Evolutionary conservation across 345 rosid genomes (phyloP), one percentile per base, ranked within the genome.

Genomic region (Combretum micranthum): DNA sequence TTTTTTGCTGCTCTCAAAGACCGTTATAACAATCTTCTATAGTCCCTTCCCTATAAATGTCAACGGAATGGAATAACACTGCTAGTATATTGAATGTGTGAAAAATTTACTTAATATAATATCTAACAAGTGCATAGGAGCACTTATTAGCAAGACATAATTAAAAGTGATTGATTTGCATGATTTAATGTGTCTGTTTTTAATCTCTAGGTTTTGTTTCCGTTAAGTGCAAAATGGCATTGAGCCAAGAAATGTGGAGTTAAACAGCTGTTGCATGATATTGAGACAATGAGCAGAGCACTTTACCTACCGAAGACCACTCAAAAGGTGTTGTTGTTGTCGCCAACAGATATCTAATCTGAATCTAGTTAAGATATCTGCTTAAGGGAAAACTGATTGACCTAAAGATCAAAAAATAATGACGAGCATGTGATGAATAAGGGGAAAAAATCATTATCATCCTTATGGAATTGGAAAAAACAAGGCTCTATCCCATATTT

Each of bases 401-500:
- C 48, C 22, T 65, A 54, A 4, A 56, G 63, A 45, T 64, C 63
- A 1, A 52, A 55, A 69, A 56, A 47, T 44, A 20, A 32, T 16
- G 62, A 70, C 39, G 67, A 63, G 54, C 64, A 21, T 56, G 58
- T 43, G 37, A 32, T 21, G 49, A 63, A 42, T 14, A 78, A 72
- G 75, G 73, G 65, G 53, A 80, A 76, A 79, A 87, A 75, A 76
- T 60, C 77, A 0, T 72, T 67, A 2, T 76, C 77, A 3, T 32
- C 39, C 39, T 15, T 61, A 3, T 79, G 94, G 91, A 82, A 72
- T 52, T 90, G 94, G 94, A 90, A 85, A 89, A 90, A 80, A 37
- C 83, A 85, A 83, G 69, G 89, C 87, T n/a, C 71, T 90, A 62
- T 68, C 83, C 48, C 86, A 83, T 72, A 71, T 83, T 44, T 56